Base-by-base conservation (phyloP, 805 yeast genomes). In the Danielia oregonensis region DNA sequence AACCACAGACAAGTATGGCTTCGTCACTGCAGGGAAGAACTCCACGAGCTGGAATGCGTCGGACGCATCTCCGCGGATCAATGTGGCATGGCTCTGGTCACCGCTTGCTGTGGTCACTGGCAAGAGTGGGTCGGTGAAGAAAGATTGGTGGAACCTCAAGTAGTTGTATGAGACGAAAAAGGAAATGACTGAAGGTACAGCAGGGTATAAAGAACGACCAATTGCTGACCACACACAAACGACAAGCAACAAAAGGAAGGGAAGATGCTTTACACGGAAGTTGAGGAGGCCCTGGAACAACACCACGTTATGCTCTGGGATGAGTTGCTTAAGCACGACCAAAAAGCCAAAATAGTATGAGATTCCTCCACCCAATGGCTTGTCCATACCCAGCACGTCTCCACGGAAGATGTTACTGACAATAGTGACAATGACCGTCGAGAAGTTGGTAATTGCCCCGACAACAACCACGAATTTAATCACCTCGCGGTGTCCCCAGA, bases 11-110 rank as follows among this genome's bases (percentile, higher is more conserved):
- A 86, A 54, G 17, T 71, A 42, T 3, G 77, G 74, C 36, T 77
- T 76, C 2, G 73, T 23, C 1, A 73, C 54, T 30, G 70, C 77
- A 1, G 97, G 97, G 76, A 89, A 89, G 55, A 89, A 86, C 48
- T 82, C 82, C 21, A 81, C 79, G 42, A 89, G 70, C 36, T 85
- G 79, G 65, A 89, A 89, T 1, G 91, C 83, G 46, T 89, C 96
- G 0, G 93, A 80, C 0, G 96, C 95, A 57, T 88, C 96, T 24
- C 97, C 96, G 17, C 73, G 58, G 16, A 68, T 54, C 14, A 53
- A 33, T 23, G 52, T 46, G 19, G 54, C 43, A 32, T 40, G 39
- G 43, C 46, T 40, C 36, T 54, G 46, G 17, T 51, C 55, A n/a
- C 54, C 57, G 27, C 38, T 43, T 23, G 59, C 54, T 46, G 69